phyloP scores from a whole-genome alignment of 352 stramenopile species.

The Pythium utonaiense region DNA sequence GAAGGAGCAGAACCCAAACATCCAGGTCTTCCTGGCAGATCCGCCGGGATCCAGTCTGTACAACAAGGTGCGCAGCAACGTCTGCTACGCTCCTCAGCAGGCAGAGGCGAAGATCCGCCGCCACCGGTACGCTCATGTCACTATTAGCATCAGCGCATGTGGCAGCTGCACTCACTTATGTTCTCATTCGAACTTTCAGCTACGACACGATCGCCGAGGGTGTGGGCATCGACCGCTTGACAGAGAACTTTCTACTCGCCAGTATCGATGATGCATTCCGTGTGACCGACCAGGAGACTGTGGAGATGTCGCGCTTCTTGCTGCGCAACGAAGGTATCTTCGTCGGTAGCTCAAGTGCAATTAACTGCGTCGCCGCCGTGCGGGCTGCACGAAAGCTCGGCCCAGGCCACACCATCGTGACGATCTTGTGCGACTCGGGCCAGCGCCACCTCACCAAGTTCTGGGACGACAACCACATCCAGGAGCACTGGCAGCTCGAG shows the following conservation, averaged over 20 bases:
- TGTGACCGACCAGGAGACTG: conserved; percentile 94
- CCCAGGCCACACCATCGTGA: conserved; percentile 80
- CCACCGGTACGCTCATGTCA: conserved; percentile 81
- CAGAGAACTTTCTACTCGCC: conserved; percentile 93
- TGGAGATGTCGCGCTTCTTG: conserved; percentile 97
- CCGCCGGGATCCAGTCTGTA: conserved; percentile 96
- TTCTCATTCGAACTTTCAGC: conserved; percentile 30
- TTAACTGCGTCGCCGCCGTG: conserved; percentile 85
- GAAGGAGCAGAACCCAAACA: conserved; percentile 82
- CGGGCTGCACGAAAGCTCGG: conserved; percentile 70
- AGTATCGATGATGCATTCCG: conserved; percentile 86
- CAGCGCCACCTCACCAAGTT: conserved; percentile 89
- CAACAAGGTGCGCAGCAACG: conserved; percentile 93
- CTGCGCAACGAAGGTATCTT: conserved; percentile 95
- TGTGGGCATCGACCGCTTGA: conserved; percentile 97
- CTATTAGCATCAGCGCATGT: no score
- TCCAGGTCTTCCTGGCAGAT: conserved; percentile 95
- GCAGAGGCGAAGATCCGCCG: conserved; percentile 88
- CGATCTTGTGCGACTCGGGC: conserved; percentile 86
- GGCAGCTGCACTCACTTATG: not conserved
- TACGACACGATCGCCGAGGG: conserved; percentile 98
- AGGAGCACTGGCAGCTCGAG: conserved; percentile 60
- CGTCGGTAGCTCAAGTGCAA: conserved; percentile 86
- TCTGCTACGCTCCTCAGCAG: conserved; percentile 95
- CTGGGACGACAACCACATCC: conserved; percentile 77